These are phyloP conservation scores for Sporothrix pseudoabietina DNA, from an alignment of 2,329 filamentous ascomycete species.

Conservation along the genomic window DNA sequence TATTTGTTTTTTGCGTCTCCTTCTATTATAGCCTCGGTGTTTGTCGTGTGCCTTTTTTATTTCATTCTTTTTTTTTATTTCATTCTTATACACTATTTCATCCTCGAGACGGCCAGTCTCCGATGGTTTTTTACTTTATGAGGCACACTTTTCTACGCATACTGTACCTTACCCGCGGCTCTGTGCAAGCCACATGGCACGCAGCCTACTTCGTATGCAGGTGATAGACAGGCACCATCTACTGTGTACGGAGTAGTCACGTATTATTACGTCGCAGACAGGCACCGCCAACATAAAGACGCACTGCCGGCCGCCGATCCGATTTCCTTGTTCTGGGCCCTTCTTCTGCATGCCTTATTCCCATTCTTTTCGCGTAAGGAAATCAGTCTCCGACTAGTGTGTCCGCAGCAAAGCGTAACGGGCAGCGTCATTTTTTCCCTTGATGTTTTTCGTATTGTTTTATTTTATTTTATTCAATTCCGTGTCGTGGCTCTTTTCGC, in stretches of 20 bases:
- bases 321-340: slow-evolving; percentile 2
- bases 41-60: not conserved
- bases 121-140: not conserved
- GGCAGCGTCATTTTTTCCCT: not conserved
- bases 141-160: not conserved
- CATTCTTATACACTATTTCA: too few species aligned
- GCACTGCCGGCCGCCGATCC: slow-evolving; percentile 11
- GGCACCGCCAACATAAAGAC: not conserved
- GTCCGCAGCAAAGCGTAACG: not conserved
- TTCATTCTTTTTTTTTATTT: too few species aligned
- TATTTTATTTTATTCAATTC: not conserved
- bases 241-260: not conserved
- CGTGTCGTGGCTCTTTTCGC: not conserved
- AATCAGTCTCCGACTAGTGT: not conserved
- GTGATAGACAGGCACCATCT: slow-evolving; percentile 13
- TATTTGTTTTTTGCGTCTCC: not conserved
- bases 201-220: too few species aligned
- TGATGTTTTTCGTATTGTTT: not conserved
- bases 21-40: slow-evolving; percentile 10
- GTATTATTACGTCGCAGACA: not conserved
- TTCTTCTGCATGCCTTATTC: not conserved
- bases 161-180: not conserved
- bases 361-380: not conserved
- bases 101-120: not conserved
- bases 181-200: not conserved